A percentile compares a stretch with the other conserved stretches of the same genome.
Evolutionary conservation across 164 flowering plant species (phyloP).

Genomic region (Liquidambar formosana): DNA sequence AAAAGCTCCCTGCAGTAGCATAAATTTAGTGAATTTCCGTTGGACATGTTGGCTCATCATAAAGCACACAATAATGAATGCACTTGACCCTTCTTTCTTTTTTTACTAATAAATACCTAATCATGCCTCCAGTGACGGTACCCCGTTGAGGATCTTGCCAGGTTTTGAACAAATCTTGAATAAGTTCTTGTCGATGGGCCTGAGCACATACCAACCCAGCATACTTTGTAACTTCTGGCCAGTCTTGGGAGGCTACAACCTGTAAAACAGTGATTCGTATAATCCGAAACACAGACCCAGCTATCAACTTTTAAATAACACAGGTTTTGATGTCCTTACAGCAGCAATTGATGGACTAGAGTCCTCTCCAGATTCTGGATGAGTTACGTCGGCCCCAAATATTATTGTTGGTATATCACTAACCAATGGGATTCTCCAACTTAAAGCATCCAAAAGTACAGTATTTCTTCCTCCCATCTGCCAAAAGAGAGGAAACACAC

Average conservation of each 20-base stretch:
- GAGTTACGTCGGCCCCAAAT: slow-evolving; percentile 99
- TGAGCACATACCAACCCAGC: slow-evolving; percentile 82
- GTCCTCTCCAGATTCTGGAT: slow-evolving; percentile 98
- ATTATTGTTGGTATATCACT: slow-evolving; percentile 89
- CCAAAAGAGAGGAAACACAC: no score
- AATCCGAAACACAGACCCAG: no score
- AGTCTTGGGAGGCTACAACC: slow-evolving; percentile 87
- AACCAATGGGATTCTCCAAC: slow-evolving; percentile 81
- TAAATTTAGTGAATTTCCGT: no score
- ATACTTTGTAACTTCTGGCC: slow-evolving; percentile 83
- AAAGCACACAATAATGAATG: background rate
- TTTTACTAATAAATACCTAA: slow-evolving; percentile 55
- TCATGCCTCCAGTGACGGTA: slow-evolving; percentile 68
- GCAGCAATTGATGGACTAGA: slow-evolving; percentile 97
- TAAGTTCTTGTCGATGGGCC: slow-evolving; percentile 78
- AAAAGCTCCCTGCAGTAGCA: slow-evolving; percentile 74
- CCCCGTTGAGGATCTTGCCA: slow-evolving; percentile 77
- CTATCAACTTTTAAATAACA: no score
- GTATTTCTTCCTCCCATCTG: slow-evolving; percentile 79
- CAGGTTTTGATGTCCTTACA: slow-evolving; percentile 30
- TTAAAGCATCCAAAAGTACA: slow-evolving; percentile 86
- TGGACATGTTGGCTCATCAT: no score
- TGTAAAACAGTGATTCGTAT: slow-evolving; percentile 9
- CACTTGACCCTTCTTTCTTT: no score
- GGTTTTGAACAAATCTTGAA: slow-evolving; percentile 62